Evolutionary conservation across 2,329 filamentous ascomycete genomes (phyloP), one percentile per base, ranked within the genome.

Genomic region (Trichoderma sp.): DNA sequence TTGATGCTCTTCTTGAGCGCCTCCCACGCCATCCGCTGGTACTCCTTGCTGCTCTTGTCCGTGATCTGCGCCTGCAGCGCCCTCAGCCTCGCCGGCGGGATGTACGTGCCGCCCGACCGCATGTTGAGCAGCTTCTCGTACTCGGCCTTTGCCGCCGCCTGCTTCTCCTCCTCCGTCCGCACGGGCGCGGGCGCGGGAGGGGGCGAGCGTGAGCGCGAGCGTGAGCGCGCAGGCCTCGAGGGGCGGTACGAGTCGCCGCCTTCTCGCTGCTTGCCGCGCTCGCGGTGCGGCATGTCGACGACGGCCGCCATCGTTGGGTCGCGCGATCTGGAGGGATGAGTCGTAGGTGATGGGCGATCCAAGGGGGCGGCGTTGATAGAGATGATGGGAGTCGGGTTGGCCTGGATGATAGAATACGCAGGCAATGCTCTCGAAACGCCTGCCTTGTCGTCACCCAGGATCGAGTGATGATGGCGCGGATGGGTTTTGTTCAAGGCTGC

Each of bases 21-120:
- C 78, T 99, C 95, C 95, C 95, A 99, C 9, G 93, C 93, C 92
- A 99, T 96, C 72, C 95, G 91, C 84, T 98, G 95, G 75, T 97
- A 98, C 79, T 98, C 95, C 78, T 97, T 96, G 78, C 90, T 96
- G 63, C 86, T 89, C 82, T 96, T 97, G 80, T 99, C 95, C 68
- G 93, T 97, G 77, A 99, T 97, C 78, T 97, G 93, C 61, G 93
- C 92, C 80, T 99, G 95, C 67, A 99, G 85, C 45, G 94, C 94
- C 71, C 93, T 88, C 74, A 99, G 82, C 71, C 92, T 86, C 60
- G 94, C 94, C 0, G 95, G 95, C 21, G 95, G 95, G 67, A 99
- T 96, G 76, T 99, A 99, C 26, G 93, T 96, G 71, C 95, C 95
- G 69, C 95, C 95, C 55, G 93, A 97, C 70, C 95, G 90, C 87